phyloP scores from a whole-genome alignment of 192 early-diverging fungal genomes.

The Coemansia guatemalensis region DNA sequence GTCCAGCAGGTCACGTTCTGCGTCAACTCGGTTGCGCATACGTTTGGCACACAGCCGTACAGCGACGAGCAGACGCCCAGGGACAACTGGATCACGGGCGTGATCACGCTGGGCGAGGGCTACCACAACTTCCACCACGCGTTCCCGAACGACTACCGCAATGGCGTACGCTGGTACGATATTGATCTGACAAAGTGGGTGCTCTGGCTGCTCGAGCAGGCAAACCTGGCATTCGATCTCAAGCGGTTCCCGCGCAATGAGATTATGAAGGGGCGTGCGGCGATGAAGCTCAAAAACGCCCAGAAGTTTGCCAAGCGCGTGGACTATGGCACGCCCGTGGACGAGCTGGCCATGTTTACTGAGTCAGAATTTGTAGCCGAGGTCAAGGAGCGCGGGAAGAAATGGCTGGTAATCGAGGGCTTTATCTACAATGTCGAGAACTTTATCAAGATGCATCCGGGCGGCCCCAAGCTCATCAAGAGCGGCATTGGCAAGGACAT shows the following conservation, averaged over 20 bases:
- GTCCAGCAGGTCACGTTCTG: conserved; percentile 85
- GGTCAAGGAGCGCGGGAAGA: conserved; percentile 64
- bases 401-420: conserved; percentile 81
- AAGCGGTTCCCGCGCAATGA: conserved; percentile 78
- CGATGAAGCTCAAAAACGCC: conserved; percentile 81
- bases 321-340: conserved; percentile 72
- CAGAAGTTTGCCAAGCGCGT: conserved; percentile 62
- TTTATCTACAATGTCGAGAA: conserved; percentile 75
- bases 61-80: conserved; percentile 85
- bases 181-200: conserved; percentile 85
- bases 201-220: conserved; percentile 55
- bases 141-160: conserved; percentile 85
- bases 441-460: conserved; percentile 88
- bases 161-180: conserved; percentile 72
- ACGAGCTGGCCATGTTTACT: conserved; percentile 65
- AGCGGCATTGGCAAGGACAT: conserved; percentile 79
- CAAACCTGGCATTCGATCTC: conserved; percentile 64
- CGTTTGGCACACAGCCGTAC: conserved; percentile 68
- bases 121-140: conserved; percentile 89
- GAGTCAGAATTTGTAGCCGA: conserved; percentile 62
- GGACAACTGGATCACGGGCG: conserved; percentile 78
- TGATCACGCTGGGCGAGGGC: conserved; percentile 77
- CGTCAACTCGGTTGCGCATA: conserved; percentile 82
- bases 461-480: conserved; percentile 69
- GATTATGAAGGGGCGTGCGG: conserved; percentile 65